Conservation (phyloP, 495 filamentous ascomycete species). For the Trichoderma virens region DNA sequence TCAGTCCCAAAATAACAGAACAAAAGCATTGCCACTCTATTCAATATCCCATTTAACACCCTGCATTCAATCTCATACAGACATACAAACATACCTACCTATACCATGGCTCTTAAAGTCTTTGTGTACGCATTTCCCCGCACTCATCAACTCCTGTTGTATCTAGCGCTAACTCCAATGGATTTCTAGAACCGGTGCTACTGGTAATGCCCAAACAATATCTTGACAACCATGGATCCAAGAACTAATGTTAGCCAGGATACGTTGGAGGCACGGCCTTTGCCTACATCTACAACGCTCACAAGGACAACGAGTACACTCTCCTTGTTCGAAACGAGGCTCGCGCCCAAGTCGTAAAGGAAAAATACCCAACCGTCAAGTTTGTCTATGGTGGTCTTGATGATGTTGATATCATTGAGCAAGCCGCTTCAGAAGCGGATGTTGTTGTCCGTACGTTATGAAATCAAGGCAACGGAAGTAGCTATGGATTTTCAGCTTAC, state of each 20-base stretch:
- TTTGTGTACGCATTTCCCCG: conserved; percentile 24
- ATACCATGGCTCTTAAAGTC: conserved; percentile 28
- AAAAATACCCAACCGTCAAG: conserved; percentile 46
- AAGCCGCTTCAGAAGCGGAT: conserved; percentile 54
- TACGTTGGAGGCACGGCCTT: conserved; percentile 74
- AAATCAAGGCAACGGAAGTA: neutral
- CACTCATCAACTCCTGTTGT: too few species aligned
- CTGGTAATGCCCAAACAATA: conserved; percentile 20
- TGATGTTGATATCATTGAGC: conserved; percentile 44
- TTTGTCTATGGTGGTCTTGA: conserved; percentile 55
- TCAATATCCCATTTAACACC: too few species aligned
- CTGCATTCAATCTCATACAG: too few species aligned
- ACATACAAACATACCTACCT: neutral
- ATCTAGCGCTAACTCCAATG: neutral
- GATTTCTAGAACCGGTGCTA: conserved; percentile 27
- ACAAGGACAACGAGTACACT: conserved; percentile 63
- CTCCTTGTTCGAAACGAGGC: conserved; percentile 59
- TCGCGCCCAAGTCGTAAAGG: conserved; percentile 53
- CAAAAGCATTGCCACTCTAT: too few species aligned
- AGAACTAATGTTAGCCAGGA: conserved; percentile 31
- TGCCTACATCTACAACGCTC: conserved; percentile 46
- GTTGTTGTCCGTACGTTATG: conserved; percentile 53
- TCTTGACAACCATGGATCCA: neutral
- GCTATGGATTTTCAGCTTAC: neutral
- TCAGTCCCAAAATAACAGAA: too few species aligned